phyloP scores from a whole-genome alignment of 2,329 filamentous ascomycete genomes.

The Ceratocystis cacaofunesta region DNA sequence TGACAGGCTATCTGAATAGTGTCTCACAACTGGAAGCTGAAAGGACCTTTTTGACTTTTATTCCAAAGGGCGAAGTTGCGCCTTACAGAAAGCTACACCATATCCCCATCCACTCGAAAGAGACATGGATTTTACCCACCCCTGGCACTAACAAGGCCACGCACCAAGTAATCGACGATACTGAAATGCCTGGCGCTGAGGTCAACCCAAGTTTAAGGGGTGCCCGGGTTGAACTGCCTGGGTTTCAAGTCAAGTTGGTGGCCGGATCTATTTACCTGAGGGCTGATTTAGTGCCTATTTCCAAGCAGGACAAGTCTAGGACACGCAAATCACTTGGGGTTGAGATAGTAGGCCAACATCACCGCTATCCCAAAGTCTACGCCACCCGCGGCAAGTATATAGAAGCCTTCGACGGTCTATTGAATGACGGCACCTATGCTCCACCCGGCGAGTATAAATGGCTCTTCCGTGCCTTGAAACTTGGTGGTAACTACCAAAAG shows the following conservation, averaged over 20 bases:
- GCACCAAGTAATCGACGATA: background rate
- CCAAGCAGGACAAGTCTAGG: background rate
- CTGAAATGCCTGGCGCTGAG: conserved; percentile 22
- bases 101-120: conserved; percentile 23
- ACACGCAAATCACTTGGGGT: conserved; percentile 25
- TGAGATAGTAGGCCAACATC: conserved; percentile 30
- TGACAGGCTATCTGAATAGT: conserved; percentile 24
- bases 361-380: conserved; percentile 26
- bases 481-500: conserved; percentile 34
- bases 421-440: conserved; percentile 33
- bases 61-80: conserved; percentile 20
- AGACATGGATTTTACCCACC: conserved; percentile 20
- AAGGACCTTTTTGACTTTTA: conserved; percentile 21
- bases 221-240: conserved; percentile 22
- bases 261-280: conserved; percentile 29
- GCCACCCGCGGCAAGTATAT: conserved; percentile 21
- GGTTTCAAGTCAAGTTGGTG: conserved; percentile 25
- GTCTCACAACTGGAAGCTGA: conserved; percentile 25
- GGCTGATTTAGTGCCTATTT: conserved; percentile 23
- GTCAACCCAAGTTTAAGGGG: background rate
- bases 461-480: conserved; percentile 32
- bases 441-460: conserved; percentile 37
- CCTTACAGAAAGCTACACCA: conserved; percentile 19
- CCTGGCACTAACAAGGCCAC: conserved; percentile 10
- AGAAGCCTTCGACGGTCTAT: conserved; percentile 31